Conservation (phyloP, 2,329 filamentous ascomycete species). For the Saccharata proteae region DNA sequence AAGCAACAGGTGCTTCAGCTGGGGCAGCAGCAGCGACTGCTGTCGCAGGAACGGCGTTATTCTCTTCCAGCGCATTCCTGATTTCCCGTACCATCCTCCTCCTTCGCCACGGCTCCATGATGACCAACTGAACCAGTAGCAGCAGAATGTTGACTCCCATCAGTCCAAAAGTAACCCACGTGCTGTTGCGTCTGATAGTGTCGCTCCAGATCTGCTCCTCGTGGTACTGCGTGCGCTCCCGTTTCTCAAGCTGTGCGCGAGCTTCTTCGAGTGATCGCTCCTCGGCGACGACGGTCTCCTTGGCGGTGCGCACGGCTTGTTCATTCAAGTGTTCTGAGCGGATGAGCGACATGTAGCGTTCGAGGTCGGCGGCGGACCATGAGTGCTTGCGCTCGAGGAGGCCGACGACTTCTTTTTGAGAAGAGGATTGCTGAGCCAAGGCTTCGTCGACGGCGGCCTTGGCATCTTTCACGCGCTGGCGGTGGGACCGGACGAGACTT, state of each 20-base stretch:
- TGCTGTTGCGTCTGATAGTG: conserved; percentile 89
- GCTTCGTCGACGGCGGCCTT: conserved; percentile 72
- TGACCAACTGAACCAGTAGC: conserved; percentile 74
- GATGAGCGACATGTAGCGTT: conserved; percentile 89
- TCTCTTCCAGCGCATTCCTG: conserved; percentile 21
- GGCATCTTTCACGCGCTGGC: conserved; percentile 54
- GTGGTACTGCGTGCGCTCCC: conserved; percentile 85
- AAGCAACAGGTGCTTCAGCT: not conserved
- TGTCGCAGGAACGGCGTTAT: conserved; percentile 15
- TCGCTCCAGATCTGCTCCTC: conserved; percentile 99
- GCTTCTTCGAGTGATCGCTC: conserved; percentile 73
- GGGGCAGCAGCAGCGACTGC: conserved; percentile 3
- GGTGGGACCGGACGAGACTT: conserved; percentile 44
- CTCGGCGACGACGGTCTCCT: conserved; percentile 58
- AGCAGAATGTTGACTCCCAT: conserved; percentile 95
- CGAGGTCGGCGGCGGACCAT: conserved; percentile 77
- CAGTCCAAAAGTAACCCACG: conserved; percentile 95
- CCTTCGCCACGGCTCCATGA: conserved; percentile 87
- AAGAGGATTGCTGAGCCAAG: conserved; percentile 69
- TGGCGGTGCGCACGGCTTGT: conserved; percentile 61
- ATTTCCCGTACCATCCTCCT: conserved; percentile 69
- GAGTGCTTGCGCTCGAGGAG: conserved; percentile 87
- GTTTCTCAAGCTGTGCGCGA: conserved; percentile 60
- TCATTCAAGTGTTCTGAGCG: conserved; percentile 89
- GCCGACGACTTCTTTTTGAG: conserved; percentile 90